Evolutionary conservation across 1,284 basidiomycete species (phyloP), one percentile per base, ranked within the genome.

Genomic region (Fomitopsis betulina): DNA sequence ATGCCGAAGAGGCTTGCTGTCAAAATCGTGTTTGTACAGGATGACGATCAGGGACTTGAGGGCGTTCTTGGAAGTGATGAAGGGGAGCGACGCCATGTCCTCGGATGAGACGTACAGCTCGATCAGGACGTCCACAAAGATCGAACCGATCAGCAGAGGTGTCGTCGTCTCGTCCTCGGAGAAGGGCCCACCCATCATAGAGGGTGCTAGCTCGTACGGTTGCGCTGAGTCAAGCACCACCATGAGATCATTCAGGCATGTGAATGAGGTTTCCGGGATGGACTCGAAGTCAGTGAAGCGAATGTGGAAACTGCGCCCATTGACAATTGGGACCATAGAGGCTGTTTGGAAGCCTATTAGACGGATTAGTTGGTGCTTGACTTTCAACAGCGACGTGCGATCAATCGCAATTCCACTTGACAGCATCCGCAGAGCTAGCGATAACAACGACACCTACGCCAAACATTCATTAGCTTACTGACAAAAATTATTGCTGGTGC

Each of bases 11-110:
- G 77, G 69, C 32, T 66, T 72, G 57, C 77, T 80, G 50, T 84
- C 82, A 56, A 89, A 81, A 65, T 89, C 83, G 60, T 88, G 84
- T 70, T 89, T 89, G 72, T 84, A 83, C 27, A 88, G 76, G 60
- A 83, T 75, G 37, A 88, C 80, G 58, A 84, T 76, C n/a, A 88
- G 62, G 0, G 79, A 74, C 69, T 89, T 86, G 52, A 89, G 70
- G 49, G 87, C 65, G 55, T 75, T 79, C 68, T 87, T 88, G 60
- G 81, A 65, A 2, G 79, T 79, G 52, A 83, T 65, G 42, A 79
- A 75, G 0, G 86, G 84, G 12, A 87, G 67, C 12, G 72, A 65
- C 9, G 71, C 60, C 12, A 84, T 62, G 52, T 80, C 75, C 27
- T 73, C 68, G 23, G 79, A 63, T 17, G 78, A 75, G 53, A 73